Percentiles rank a stretch among this genome's conserved stretches.
Conservation (phyloP, 164 flowering plant species). For the Liriodendron chinense region DNA sequence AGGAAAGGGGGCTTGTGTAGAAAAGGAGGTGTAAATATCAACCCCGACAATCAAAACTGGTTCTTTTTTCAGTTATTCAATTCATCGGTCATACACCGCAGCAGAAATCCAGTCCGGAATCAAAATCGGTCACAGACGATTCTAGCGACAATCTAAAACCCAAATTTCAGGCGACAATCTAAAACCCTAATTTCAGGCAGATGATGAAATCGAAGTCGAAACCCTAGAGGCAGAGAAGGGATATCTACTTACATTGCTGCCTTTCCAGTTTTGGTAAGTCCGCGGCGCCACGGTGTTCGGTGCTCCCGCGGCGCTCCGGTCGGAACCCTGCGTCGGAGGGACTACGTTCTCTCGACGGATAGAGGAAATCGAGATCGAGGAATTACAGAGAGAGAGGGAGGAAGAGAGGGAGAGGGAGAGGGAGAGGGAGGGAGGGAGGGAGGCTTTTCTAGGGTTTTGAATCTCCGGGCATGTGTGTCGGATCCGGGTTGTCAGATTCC, state of each 20-base stretch:
- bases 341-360: conserved; percentile 43
- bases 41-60: neutral
- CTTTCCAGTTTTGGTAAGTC: conserved; percentile 85
- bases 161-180: no score
- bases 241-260: conserved; percentile 73
- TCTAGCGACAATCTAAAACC: neutral
- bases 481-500: neutral
- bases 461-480: neutral
- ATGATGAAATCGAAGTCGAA: neutral
- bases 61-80: neutral
- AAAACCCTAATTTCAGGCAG: neutral
- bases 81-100: neutral
- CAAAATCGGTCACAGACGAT: neutral
- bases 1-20: no score
- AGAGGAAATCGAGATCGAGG: neutral
- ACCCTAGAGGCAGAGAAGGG: neutral
- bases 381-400: neutral
- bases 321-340: conserved; percentile 54
- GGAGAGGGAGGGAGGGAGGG: neutral
- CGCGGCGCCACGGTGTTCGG: conserved; percentile 39
- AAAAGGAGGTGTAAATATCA: neutral
- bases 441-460: neutral
- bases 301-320: conserved; percentile 38
- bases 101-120: neutral
- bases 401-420: neutral